A percentile compares a stretch with the other conserved stretches of the same genome.
Evolutionary conservation across 352 stramenopile species (phyloP).

Genomic region (Phytophthora ramorum): DNA sequence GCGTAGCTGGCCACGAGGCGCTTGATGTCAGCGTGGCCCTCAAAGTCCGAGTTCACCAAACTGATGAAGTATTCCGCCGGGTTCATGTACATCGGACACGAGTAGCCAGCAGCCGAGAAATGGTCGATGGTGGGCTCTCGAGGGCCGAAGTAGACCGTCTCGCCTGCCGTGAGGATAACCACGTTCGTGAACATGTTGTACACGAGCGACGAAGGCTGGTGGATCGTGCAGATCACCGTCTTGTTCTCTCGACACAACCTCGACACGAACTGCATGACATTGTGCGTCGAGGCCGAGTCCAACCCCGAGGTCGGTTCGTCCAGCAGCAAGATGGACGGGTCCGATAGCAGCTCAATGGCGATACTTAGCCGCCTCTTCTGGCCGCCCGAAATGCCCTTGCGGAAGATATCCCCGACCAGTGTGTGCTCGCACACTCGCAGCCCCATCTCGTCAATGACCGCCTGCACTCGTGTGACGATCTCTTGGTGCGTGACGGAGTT

Average conservation of each 20-base stretch:
- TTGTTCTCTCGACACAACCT: constrained; percentile 57
- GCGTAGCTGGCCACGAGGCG: constrained; percentile 7
- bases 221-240: constrained; percentile 89
- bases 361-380: constrained; percentile 94
- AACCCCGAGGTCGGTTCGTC: constrained; percentile 94
- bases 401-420: constrained; percentile 83
- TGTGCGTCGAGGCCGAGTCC: constrained; percentile 89
- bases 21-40: constrained; percentile 28
- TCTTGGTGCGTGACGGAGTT: constrained; percentile 40
- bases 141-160: constrained; percentile 91
- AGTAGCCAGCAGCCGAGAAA: constrained; percentile 51
- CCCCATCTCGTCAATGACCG: constrained; percentile 72
- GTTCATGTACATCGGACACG: constrained; percentile 68
- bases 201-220: constrained; percentile 74
- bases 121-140: constrained; percentile 60
- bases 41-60: constrained; percentile 67
- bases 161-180: constrained; percentile 64
- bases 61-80: constrained; percentile 68
- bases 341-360: constrained; percentile 93
- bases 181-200: constrained; percentile 77
- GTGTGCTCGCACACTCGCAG: constrained; percentile 64
- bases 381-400: constrained; percentile 86
- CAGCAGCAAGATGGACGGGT: constrained; percentile 94
- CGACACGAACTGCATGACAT: constrained; percentile 85
- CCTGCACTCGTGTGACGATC: constrained; percentile 58